phyloP scores from a whole-genome alignment of 2,329 filamentous ascomycete species.

The Diaporthe nobilis region DNA sequence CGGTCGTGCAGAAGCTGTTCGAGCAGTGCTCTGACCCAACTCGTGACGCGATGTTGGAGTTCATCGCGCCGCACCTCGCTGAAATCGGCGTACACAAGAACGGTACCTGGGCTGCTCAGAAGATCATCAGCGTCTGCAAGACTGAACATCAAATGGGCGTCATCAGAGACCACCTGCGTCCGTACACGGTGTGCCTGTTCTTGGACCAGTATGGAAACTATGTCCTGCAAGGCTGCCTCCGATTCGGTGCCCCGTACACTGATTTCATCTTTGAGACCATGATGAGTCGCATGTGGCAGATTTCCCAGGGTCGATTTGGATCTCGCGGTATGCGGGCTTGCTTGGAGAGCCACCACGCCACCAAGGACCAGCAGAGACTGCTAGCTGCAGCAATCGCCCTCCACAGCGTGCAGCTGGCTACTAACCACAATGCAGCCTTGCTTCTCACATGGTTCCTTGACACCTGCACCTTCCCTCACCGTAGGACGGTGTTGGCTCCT shows the following conservation, averaged over 20 bases:
- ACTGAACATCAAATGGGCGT: slow-evolving; percentile 84
- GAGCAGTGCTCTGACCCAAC: slow-evolving; percentile 93
- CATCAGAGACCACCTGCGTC: slow-evolving; percentile 86
- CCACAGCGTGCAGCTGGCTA: slow-evolving; percentile 95
- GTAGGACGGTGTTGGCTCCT: slow-evolving; percentile 91
- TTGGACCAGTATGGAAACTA: slow-evolving; percentile 99
- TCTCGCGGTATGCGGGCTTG: slow-evolving; percentile 97
- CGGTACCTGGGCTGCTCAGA: slow-evolving; percentile 98
- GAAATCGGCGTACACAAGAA: slow-evolving; percentile 99
- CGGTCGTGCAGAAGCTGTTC: slow-evolving; percentile 99
- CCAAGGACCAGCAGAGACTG: slow-evolving; percentile 95
- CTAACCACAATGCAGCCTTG: slow-evolving; percentile 94
- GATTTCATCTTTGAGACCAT: slow-evolving; percentile 99
- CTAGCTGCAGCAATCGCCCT: slow-evolving; percentile 95
- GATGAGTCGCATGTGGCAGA: slow-evolving; percentile 93
- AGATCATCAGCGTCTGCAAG: slow-evolving; percentile 97
- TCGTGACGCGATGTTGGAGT: slow-evolving; percentile 89
- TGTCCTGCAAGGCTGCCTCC: slow-evolving; percentile 94
- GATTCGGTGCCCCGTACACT: slow-evolving; percentile 90
- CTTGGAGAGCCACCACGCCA: slow-evolving; percentile 94
- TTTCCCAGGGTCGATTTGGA: slow-evolving; percentile 93
- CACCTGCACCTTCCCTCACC: slow-evolving; percentile 94
- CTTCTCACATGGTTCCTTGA: slow-evolving; percentile 98
- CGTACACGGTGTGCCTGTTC: slow-evolving; percentile 92
- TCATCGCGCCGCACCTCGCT: slow-evolving; percentile 91